Percentiles rank a stretch among this genome's conserved stretches.
Evolutionary conservation across 2,329 filamentous ascomycete genomes (phyloP).

Genomic region (Gnomoniopsis smithogilvyi): DNA sequence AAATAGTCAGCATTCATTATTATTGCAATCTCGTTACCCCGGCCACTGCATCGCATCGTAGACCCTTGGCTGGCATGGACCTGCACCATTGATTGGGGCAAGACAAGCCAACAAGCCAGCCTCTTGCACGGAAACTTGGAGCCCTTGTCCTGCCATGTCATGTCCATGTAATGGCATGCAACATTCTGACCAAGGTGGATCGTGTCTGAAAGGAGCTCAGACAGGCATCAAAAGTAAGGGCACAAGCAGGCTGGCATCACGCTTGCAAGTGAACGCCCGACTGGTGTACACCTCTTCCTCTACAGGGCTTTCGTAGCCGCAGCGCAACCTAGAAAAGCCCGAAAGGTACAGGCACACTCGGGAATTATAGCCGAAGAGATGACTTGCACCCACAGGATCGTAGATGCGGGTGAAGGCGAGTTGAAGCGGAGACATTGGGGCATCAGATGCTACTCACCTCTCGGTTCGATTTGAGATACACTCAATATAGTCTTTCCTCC

Average conservation of each 20-base stretch:
- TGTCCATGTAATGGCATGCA: no score
- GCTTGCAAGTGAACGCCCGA: background rate
- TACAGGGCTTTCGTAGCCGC: background rate
- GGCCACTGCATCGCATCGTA: slow-evolving; percentile 2
- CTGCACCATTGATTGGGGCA: background rate
- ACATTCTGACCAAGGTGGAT: slow-evolving; percentile 6
- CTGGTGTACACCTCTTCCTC: background rate
- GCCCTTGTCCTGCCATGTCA: slow-evolving; percentile 1
- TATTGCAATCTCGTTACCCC: background rate
- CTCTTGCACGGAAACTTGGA: background rate
- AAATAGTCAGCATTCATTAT: slow-evolving; percentile 15
- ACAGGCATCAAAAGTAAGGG: background rate
- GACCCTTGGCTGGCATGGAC: background rate
- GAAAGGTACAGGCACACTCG: background rate
- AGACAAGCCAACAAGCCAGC: background rate
- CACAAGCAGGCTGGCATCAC: background rate
- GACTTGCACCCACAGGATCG: background rate
- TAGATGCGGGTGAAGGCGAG: no score
- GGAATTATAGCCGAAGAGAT: background rate
- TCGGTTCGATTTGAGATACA: no score
- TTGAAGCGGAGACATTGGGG: no score
- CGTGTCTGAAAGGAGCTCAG: background rate
- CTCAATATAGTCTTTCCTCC: no score
- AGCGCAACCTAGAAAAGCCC: background rate
- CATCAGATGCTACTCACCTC: no score